These are phyloP conservation scores for Xylaria grammica DNA, from an alignment of 495 filamentous ascomycete species.

Conservation along the genomic window DNA sequence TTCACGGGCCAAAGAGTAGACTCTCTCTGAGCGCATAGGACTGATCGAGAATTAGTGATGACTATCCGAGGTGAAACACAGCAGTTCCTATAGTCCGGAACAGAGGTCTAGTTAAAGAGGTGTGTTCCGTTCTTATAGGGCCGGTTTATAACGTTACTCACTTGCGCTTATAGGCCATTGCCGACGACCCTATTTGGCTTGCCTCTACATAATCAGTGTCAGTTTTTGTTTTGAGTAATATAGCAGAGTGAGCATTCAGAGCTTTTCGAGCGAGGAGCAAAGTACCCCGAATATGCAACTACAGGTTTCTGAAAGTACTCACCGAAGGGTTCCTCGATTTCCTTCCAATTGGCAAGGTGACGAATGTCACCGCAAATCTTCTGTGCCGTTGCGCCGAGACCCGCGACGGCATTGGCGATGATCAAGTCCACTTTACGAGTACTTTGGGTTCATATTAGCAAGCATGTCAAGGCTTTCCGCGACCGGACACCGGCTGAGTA, in stretches of 20 bases:
- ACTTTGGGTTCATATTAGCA: constrained; percentile 42
- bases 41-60: constrained; percentile 1
- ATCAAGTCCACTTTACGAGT: constrained; percentile 85
- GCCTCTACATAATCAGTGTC: constrained; percentile 3
- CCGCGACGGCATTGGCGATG: constrained; percentile 78
- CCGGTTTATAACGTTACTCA: constrained; percentile 1
- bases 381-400: constrained; percentile 83
- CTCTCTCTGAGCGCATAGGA: constrained; percentile 84
- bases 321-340: constrained; percentile 90
- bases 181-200: constrained; percentile 27
- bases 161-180: constrained; percentile 89
- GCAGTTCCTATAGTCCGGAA: background rate
- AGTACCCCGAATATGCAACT: background rate
- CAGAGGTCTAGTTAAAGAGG: background rate
- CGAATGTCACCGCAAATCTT: constrained; percentile 74
- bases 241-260: background rate
- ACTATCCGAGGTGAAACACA: background rate
- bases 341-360: constrained; percentile 75
- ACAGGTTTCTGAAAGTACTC: background rate
- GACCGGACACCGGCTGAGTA: background rate
- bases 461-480: background rate
- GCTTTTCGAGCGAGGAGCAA: background rate
- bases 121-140: background rate
- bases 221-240: constrained; percentile 11
- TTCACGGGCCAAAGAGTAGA: constrained; percentile 76